Conservation (phyloP, 345 rosid genomes). For the Pistacia atlantica region DNA sequence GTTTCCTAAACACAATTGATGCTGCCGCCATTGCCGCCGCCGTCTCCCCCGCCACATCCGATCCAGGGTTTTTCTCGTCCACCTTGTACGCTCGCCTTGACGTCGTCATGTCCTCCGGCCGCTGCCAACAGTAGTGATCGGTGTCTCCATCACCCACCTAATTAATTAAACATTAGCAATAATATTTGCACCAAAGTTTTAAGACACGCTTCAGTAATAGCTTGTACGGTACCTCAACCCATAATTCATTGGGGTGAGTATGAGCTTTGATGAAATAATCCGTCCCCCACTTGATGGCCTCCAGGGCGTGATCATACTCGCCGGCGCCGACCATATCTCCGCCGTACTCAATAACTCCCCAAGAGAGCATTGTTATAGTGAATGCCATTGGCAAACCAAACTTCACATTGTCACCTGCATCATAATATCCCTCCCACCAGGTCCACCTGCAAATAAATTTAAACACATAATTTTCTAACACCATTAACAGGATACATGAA, state of each 20-base stretch:
- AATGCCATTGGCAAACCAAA: slow-evolving; percentile 93
- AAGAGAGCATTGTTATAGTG: slow-evolving; percentile 82
- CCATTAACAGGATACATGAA: no score
- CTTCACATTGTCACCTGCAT: slow-evolving; percentile 92
- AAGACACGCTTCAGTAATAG: no score
- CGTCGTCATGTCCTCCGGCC: slow-evolving; percentile 97
- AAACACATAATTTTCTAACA: not conserved
- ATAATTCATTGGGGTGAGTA: slow-evolving; percentile 52
- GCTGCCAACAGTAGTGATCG: slow-evolving; percentile 95
- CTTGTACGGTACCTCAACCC: slow-evolving; percentile 48
- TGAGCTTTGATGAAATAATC: slow-evolving; percentile 88
- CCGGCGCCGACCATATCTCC: slow-evolving; percentile 51
- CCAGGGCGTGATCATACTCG: slow-evolving; percentile 54
- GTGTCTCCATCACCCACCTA: slow-evolving; percentile 89
- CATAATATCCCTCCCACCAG: slow-evolving; percentile 93
- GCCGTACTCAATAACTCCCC: slow-evolving; percentile 79
- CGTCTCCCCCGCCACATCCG: slow-evolving; percentile 77
- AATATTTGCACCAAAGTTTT: no score
- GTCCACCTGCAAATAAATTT: slow-evolving; percentile 54
- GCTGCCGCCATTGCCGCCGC: slow-evolving; percentile 94
- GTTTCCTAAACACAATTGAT: slow-evolving; percentile 67
- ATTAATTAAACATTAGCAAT: no score
- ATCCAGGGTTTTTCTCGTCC: slow-evolving; percentile 73
- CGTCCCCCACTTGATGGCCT: slow-evolving; percentile 89
- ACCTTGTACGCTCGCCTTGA: slow-evolving; percentile 67